Conservation (phyloP, 1,284 basidiomycete species). For the Termitomyces sp. region DNA sequence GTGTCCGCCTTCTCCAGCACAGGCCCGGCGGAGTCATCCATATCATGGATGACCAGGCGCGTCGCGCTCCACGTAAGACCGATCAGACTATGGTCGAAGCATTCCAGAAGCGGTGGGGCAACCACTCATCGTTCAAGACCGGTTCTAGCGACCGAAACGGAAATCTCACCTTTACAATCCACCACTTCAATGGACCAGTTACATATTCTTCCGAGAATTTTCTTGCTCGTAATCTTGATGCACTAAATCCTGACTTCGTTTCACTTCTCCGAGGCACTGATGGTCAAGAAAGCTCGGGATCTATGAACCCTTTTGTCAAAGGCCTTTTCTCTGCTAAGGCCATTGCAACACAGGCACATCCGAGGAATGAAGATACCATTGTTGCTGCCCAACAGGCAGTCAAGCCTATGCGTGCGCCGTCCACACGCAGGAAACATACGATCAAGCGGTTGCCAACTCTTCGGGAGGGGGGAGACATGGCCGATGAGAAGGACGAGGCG, state of each 20-base stretch:
- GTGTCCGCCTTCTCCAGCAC: constrained; percentile 82
- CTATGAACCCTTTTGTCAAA: constrained; percentile 87
- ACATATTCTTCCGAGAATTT: constrained; percentile 90
- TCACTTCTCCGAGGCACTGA: constrained; percentile 76
- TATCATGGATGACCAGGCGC: constrained; percentile 96
- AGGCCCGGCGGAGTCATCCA: constrained; percentile 89
- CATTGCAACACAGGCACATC: constrained; percentile 87
- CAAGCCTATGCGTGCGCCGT: constrained; percentile 90
- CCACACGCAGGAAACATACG: constrained; percentile 75
- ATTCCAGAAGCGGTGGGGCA: constrained; percentile 91
- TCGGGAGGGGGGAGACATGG: constrained; percentile 34
- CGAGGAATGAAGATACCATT: constrained; percentile 89
- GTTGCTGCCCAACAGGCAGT: constrained; percentile 90
- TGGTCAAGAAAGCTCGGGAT: constrained; percentile 62
- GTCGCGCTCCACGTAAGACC: constrained; percentile 83
- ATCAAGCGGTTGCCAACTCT: constrained; percentile 59
- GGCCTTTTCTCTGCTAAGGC: constrained; percentile 85
- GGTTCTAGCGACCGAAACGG: constrained; percentile 75
- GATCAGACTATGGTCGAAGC: constrained; percentile 94
- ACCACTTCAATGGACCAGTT: constrained; percentile 88
- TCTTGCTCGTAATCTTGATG: constrained; percentile 85
- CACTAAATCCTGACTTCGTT: constrained; percentile 90
- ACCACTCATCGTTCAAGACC: constrained; percentile 86
- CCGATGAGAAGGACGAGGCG: constrained; percentile 33
- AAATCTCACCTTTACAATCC: constrained; percentile 85